A percentile compares a stretch with the other conserved stretches of the same genome.
phyloP scores from a whole-genome alignment of 495 filamentous ascomycete species.

The Barbatosphaeria neglecta region DNA sequence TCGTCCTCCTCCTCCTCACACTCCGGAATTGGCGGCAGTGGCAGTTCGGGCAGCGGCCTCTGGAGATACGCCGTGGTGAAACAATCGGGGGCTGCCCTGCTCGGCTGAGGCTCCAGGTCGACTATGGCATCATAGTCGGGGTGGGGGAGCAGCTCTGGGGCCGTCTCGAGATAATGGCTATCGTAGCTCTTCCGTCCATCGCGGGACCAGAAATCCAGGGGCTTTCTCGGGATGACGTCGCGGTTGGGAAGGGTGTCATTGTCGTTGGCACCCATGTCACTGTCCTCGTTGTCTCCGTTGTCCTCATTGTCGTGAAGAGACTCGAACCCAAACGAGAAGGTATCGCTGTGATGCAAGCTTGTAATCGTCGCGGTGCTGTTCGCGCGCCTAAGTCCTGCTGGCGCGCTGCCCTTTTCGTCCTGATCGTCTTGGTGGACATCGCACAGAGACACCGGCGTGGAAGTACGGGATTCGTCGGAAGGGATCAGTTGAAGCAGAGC shows the following conservation, averaged over 20 bases:
- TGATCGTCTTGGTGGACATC: not conserved
- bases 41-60: conserved; percentile 33
- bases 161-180: conserved; percentile 12
- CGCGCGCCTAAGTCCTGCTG: not conserved
- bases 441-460: not conserved
- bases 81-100: conserved; percentile 9
- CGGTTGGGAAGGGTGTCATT: not conserved
- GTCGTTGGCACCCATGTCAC: too few relatives aligned
- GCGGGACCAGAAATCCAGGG: not conserved
- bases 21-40: conserved; percentile 3
- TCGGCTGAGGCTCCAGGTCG: conserved; percentile 9
- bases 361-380: too few relatives aligned
- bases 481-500: conserved; percentile 27
- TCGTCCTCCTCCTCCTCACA: not conserved
- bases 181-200: not conserved
- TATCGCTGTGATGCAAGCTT: not conserved
- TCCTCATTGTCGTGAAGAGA: too few relatives aligned
- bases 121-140: not conserved
- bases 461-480: conserved; percentile 4
- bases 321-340: not conserved
- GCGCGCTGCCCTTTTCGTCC: not conserved
- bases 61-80: conserved; percentile 18
- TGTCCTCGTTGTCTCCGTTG: too few relatives aligned
- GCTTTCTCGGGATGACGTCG: not conserved
- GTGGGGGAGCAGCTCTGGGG: conserved; percentile 14